Evolutionary conservation across 2,329 filamentous ascomycete species (phyloP).

Genomic region (Metarhizium robertsii): DNA sequence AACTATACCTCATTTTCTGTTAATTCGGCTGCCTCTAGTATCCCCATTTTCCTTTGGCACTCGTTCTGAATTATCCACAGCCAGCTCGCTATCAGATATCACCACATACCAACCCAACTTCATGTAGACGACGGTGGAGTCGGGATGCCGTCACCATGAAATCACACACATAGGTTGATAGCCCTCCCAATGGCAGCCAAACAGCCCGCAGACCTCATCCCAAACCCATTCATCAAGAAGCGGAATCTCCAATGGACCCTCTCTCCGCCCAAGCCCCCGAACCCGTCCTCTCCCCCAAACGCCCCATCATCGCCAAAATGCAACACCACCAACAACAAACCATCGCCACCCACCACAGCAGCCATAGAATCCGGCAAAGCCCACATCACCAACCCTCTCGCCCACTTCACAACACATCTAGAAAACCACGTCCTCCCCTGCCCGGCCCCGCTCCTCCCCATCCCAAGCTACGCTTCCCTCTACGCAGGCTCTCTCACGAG

Average conservation of each 20-base stretch:
- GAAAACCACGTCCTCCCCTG: slow-evolving; percentile 15
- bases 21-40: too few species aligned
- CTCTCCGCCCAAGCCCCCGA: not conserved
- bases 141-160: not conserved
- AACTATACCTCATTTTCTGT: too few species aligned
- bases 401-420: slow-evolving; percentile 27
- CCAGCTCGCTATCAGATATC: not conserved
- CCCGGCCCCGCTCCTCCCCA: slow-evolving; percentile 22
- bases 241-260: slow-evolving; percentile 35
- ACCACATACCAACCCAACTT: not conserved
- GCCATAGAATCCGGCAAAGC: slow-evolving; percentile 30
- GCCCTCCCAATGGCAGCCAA: not conserved
- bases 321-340: not conserved
- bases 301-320: not conserved
- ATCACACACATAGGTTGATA: not conserved
- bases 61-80: too few species aligned
- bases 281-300: not conserved
- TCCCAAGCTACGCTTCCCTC: slow-evolving; percentile 25
- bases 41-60: too few species aligned
- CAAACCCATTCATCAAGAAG: slow-evolving; percentile 38
- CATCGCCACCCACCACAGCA: slow-evolving; percentile 17
- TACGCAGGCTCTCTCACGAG: slow-evolving; percentile 23
- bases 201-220: slow-evolving; percentile 22
- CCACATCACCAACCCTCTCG: slow-evolving; percentile 28
- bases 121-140: too few species aligned